Base-by-base conservation (phyloP, 768 basidiomycete species). In the Pleurotus giganteus region DNA sequence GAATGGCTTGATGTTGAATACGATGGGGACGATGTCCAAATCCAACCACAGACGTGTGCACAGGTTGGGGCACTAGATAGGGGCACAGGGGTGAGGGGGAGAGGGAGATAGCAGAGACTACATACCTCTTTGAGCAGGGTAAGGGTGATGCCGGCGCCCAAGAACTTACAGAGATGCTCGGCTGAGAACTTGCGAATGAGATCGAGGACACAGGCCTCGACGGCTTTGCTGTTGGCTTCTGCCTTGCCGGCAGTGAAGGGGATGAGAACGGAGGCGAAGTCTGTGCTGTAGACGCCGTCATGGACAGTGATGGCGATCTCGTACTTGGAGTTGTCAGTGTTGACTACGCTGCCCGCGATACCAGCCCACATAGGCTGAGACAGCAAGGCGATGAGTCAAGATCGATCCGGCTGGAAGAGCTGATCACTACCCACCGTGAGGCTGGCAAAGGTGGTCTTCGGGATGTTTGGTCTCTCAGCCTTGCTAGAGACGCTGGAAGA, bases 361-460 rank as follows among this genome's bases (percentile, higher is more conserved):
- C 88, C 91, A 57, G 85, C 88, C 89, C 90, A 93, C 90, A 93
- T 91, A 19, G 90, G 88, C 90, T 92, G 32, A 64, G 34, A 62
- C 51, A 61, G 34, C 46, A 32, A 52, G 8, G 55, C 37, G 51
- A 47, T 37, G 56, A 61, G 52, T 54, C 52, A 62, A 59, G 49
- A 65, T 54, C 58, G 57, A 52, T 45, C 45, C 59, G 66, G 63
- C 54, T 49, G 45, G 58, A 55, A 41, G 37, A 47, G 36, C 52
- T 51, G 19, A 37, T 31, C 36, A 54, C 47, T 51, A 71, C 83
- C 69, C 63, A 90, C 89, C 56, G 82, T 85, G 61, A 90, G 78
- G 60, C 82, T 85, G 57, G 85, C 74, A 66, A 78, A 87, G 21
- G 78, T 74, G 17, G 77, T 71, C 32, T 46, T 34, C 28, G 47